Evolutionary conservation across 345 rosid species (phyloP), one percentile per base, ranked within the genome.

Genomic region (Hypericum androsaemum): DNA sequence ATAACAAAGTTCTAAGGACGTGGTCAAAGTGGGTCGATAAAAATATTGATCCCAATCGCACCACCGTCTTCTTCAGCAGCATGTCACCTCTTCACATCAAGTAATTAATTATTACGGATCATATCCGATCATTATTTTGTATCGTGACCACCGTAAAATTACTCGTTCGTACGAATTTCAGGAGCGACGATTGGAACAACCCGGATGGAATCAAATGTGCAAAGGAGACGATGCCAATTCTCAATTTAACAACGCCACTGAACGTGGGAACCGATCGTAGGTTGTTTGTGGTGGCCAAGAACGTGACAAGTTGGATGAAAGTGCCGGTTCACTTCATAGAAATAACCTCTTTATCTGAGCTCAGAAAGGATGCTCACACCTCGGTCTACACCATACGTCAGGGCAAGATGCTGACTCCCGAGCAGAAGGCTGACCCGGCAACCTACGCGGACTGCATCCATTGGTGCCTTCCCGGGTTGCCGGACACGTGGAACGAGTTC

Each of bases 1-100:
- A 88, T 48, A 57, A 65, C 50, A 52, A 88, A 44, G 94, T 74
- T 8, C 59, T 92, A 66, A 83, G 70, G 63, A 88, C 97, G 10
- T 88, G 97, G 99, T 88, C 97, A 6, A 81, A 83, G 55, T 92
- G 99, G 97, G 72, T 88, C 1, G 97, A 92, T 47, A 76, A 86
- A 22, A 83, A 66, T 28, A 61, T 88, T 37, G 81, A 88, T 70
- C 71, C 94, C 39, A 88, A 81, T 75, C 76, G 67, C 11, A 88
- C 97, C 16, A 75, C 68, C 41, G 87, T 85, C 57, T 88, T 92
- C 72, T 92, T 92, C 80, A 77, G 72, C 8, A 83, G 95, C 11
- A 85, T 81, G 95, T 85, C 97, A 13, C 88, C 98, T 28, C 77
- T 87, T 3, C 97, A 92, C 62, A 47, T 86, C 53, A 83, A 77